Evolutionary conservation across 129 eudicot genomes (phyloP).

Genomic region (Pseudognaphalium luteoalbum): DNA sequence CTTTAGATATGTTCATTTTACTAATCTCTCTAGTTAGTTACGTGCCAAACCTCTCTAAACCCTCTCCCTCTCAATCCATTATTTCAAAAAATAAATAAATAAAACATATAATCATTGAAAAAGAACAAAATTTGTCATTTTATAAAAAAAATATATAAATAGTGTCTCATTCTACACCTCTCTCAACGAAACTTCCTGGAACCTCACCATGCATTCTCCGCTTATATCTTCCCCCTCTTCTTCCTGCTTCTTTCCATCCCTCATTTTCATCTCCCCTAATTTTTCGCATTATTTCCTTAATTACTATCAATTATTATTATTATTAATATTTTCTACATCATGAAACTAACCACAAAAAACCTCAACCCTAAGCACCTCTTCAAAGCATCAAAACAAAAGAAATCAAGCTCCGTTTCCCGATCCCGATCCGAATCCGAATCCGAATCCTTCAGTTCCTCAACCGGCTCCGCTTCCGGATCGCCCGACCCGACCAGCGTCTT

Average conservation of each 20-base stretch:
- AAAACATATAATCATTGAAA: background rate
- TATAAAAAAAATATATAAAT: slow-evolving; percentile 17
- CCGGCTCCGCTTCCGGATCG: slow-evolving; percentile 27
- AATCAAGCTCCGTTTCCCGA: slow-evolving; percentile 37
- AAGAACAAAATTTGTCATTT: background rate
- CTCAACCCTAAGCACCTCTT: slow-evolving; percentile 47
- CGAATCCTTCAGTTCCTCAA: slow-evolving; percentile 48
- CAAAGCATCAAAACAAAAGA: slow-evolving; percentile 32
- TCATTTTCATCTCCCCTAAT: background rate
- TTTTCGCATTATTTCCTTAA: background rate
- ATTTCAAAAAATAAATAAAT: background rate
- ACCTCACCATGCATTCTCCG: slow-evolving; percentile 58
- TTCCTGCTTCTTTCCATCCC: background rate
- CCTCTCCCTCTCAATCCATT: background rate
- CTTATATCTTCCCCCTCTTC: slow-evolving; percentile 51
- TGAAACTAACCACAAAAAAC: slow-evolving; percentile 40
- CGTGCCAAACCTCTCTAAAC: background rate
- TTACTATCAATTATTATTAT: background rate
- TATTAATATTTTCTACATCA: slow-evolving; percentile 1
- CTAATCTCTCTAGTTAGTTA: background rate
- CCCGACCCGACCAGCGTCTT: slow-evolving; percentile 61
- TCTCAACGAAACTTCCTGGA: slow-evolving; percentile 65
- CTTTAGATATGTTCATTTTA: no score
- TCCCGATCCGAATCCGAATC: slow-evolving; percentile 38
- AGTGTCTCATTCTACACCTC: slow-evolving; percentile 18